Conservation (phyloP, 305 asterid species). For the Rubia occidens region DNA sequence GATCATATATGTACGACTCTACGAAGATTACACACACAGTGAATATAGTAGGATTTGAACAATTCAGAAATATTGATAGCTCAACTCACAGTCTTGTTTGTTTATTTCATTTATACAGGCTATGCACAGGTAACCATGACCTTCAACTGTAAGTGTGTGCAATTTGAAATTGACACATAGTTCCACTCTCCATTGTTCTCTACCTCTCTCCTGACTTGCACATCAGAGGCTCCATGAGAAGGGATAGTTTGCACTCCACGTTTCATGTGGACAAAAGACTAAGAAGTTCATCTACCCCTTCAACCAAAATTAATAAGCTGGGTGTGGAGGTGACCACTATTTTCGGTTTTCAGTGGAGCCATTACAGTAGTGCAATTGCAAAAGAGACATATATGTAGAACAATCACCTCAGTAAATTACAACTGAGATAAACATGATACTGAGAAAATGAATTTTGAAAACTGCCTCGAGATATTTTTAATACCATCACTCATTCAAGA, state of each 20-base stretch:
- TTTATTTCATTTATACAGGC: background rate
- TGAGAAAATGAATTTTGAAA: background rate
- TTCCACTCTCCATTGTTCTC: background rate
- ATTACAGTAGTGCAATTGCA: background rate
- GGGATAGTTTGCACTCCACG: background rate
- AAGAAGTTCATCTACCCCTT: background rate
- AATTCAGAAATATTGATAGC: too few species aligned
- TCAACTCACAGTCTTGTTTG: background rate
- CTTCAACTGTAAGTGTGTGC: background rate
- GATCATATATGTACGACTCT: background rate
- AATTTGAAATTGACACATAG: background rate
- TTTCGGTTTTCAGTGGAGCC: background rate
- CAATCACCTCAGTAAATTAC: too few species aligned
- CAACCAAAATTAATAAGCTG: background rate
- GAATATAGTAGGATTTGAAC: background rate
- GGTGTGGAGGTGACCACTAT: background rate
- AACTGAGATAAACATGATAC: too few species aligned
- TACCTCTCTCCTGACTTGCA: background rate
- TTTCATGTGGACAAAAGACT: background rate
- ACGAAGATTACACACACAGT: background rate
- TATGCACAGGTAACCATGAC: background rate
- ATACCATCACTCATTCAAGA: background rate
- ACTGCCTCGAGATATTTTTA: background rate
- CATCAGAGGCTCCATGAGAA: constrained; percentile 6
- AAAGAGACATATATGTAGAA: too few species aligned